Conservation (phyloP, 768 basidiomycete species). For the Suillus discolor region DNA sequence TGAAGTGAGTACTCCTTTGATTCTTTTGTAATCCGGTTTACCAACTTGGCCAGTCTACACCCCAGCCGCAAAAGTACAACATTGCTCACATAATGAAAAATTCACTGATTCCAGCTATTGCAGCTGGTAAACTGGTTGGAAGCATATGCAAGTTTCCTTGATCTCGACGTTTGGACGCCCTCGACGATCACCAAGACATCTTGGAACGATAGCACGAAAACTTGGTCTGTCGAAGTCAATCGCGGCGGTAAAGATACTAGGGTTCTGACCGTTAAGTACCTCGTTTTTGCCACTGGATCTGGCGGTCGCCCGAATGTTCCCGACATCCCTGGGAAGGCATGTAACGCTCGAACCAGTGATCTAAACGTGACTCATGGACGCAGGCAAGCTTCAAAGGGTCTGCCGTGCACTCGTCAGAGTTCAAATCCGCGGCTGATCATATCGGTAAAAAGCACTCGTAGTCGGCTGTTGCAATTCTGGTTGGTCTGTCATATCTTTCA, state of each 20-base stretch:
- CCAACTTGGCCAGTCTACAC: conserved; percentile 54
- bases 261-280: conserved; percentile 46
- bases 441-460: conserved; percentile 64
- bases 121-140: conserved; percentile 70
- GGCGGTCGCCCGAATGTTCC: conserved; percentile 49
- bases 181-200: conserved; percentile 41
- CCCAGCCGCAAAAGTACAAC: conserved; percentile 49
- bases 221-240: conserved; percentile 48
- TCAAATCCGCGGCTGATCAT: conserved; percentile 50
- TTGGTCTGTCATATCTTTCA: conserved; percentile 19
- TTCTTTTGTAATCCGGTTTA: background rate
- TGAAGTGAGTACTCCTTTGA: too few relatives aligned
- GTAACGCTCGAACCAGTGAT: background rate
- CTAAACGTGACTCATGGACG: background rate
- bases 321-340: conserved; percentile 26
- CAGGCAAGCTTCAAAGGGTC: conserved; percentile 57
- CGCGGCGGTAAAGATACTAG: conserved; percentile 36
- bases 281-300: conserved; percentile 60
- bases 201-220: conserved; percentile 39
- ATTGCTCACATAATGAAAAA: background rate
- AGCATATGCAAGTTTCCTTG: conserved; percentile 57
- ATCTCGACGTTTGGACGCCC: conserved; percentile 66
- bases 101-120: background rate
- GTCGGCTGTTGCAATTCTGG: conserved; percentile 68
- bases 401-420: conserved; percentile 52